phyloP scores from a whole-genome alignment of 208 protist species.

The Herpetomonas samuelpessoai region DNA sequence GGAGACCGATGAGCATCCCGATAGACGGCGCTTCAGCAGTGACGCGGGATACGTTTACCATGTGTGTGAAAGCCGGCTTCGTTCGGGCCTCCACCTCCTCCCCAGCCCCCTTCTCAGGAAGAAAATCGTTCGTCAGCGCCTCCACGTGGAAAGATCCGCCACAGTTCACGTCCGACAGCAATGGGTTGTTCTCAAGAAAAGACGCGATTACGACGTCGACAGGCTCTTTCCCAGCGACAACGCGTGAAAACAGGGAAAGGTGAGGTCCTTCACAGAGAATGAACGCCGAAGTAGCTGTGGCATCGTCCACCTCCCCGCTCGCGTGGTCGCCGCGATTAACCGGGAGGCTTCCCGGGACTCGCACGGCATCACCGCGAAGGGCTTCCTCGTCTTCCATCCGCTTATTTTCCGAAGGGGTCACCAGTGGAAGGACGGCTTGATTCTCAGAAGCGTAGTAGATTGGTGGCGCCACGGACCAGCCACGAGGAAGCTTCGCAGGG shows the following conservation, averaged over 20 bases:
- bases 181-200: too few relatives aligned
- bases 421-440: conserved; percentile 9
- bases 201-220: background rate
- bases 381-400: conserved; percentile 1
- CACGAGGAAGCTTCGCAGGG: background rate
- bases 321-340: background rate
- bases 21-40: too few relatives aligned
- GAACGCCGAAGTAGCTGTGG: too few relatives aligned
- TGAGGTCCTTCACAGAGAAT: background rate
- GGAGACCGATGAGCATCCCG: background rate
- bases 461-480: conserved; percentile 12
- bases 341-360: background rate
- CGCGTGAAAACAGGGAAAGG: background rate
- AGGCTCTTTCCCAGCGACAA: background rate
- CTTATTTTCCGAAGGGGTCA: background rate
- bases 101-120: too few relatives aligned
- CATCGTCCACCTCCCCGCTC: too few relatives aligned
- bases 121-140: too few relatives aligned
- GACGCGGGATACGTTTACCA: too few relatives aligned
- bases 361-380: background rate
- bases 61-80: too few relatives aligned
- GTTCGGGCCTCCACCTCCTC: too few relatives aligned
- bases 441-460: conserved; percentile 2
- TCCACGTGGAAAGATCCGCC: too few relatives aligned
- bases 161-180: too few relatives aligned